phyloP scores from a whole-genome alignment of 352 stramenopile genomes.

The Globisporangium spinosum region DNA sequence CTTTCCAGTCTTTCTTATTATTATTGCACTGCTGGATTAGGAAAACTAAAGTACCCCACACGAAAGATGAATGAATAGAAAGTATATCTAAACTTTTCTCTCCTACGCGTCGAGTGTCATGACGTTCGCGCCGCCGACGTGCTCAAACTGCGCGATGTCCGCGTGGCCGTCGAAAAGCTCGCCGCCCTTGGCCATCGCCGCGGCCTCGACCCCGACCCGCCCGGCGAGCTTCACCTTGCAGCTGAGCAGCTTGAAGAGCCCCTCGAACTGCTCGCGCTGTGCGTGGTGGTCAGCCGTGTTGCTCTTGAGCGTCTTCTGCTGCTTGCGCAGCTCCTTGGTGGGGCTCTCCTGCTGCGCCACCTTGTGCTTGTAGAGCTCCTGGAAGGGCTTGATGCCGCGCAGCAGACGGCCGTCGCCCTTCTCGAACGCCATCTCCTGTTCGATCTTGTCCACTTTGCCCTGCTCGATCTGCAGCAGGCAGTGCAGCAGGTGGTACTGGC shows the following conservation, averaged over 20 bases:
- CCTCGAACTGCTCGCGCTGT: conserved; percentile 86
- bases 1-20: background rate
- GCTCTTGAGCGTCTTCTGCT: conserved; percentile 87
- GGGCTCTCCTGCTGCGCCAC: conserved; percentile 88
- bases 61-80: background rate
- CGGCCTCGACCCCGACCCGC: conserved; percentile 13
- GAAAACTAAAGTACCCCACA: background rate
- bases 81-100: background rate
- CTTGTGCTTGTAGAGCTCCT: conserved; percentile 91
- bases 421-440: conserved; percentile 87
- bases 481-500: conserved; percentile 81
- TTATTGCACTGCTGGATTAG: background rate
- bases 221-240: conserved; percentile 69
- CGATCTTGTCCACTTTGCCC: conserved; percentile 71
- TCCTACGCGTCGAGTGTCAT: conserved; percentile 73
- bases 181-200: conserved; percentile 19
- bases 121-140: conserved; percentile 75
- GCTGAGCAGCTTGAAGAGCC: conserved; percentile 73
- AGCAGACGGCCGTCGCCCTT: conserved; percentile 74
- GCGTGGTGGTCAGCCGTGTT: conserved; percentile 67
- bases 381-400: conserved; percentile 84
- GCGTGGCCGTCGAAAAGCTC: conserved; percentile 59
- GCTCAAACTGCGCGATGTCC: conserved; percentile 74
- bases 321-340: conserved; percentile 87
- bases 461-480: conserved; percentile 73